Conservation (phyloP, 2,329 filamentous ascomycete genomes). For the Cadophora gregata region DNA sequence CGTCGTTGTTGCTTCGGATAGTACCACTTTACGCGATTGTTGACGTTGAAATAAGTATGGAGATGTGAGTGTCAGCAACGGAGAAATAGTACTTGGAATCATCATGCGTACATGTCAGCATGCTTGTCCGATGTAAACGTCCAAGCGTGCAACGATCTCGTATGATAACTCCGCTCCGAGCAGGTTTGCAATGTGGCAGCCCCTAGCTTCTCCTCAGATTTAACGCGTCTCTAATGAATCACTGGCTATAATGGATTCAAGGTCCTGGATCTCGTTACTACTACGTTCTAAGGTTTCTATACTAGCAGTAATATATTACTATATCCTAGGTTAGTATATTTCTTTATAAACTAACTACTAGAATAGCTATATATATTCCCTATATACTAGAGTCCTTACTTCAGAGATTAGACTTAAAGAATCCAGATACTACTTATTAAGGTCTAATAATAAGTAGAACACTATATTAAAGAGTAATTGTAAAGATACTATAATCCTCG, state of each 20-base stretch:
- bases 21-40: neutral
- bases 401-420: slow-evolving; percentile 81
- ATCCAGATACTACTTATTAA: slow-evolving; percentile 83
- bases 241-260: slow-evolving; percentile 29
- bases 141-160: neutral
- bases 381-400: slow-evolving; percentile 83
- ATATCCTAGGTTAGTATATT: slow-evolving; percentile 31
- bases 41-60: neutral
- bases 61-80: neutral
- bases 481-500: slow-evolving; percentile 47
- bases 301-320: slow-evolving; percentile 18
- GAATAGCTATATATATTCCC: slow-evolving; percentile 66
- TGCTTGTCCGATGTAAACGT: neutral
- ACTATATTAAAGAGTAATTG: slow-evolving; percentile 78
- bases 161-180: slow-evolving; percentile 8
- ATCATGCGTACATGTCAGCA: neutral
- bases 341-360: slow-evolving; percentile 27
- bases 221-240: slow-evolving; percentile 24
- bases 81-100: neutral
- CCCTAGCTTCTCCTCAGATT: slow-evolving; percentile 6
- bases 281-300: slow-evolving; percentile 25
- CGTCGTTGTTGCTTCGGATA: neutral
- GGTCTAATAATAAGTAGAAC: slow-evolving; percentile 84
- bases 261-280: slow-evolving; percentile 22
- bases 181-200: neutral